Conservation (phyloP, 129 eudicot species). For the Erigeron canadensis region DNA sequence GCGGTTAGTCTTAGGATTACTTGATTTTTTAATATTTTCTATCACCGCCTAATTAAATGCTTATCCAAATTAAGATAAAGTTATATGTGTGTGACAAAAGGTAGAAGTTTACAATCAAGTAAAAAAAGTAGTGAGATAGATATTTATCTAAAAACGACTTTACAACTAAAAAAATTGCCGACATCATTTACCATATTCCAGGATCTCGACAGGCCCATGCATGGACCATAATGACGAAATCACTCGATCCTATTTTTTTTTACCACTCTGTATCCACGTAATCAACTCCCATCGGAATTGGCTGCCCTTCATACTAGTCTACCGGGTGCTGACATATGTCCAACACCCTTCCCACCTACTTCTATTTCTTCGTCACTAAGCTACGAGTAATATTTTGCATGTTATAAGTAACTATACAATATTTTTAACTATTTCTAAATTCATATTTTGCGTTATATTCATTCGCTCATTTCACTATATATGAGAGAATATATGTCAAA, state of each 20-base stretch:
- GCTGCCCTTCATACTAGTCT: conserved; percentile 4
- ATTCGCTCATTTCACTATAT: too few relatives aligned
- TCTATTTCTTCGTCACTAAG: conserved; percentile 35
- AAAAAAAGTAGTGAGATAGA: neutral
- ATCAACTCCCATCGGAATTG: conserved; percentile 8
- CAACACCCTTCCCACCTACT: conserved; percentile 17
- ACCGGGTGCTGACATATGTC: conserved; percentile 33
- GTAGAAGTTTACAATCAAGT: neutral
- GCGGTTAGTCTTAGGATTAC: neutral
- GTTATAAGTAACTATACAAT: too few relatives aligned
- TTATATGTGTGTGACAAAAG: conserved; percentile 9
- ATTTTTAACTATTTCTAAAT: too few relatives aligned
- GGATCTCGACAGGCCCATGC: conserved; percentile 34
- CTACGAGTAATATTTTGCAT: neutral
- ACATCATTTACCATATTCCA: conserved; percentile 33
- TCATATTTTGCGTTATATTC: too few relatives aligned
- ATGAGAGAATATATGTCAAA: too few relatives aligned
- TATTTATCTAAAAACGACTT: conserved; percentile 6
- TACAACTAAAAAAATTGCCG: conserved; percentile 11
- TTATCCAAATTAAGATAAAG: conserved; percentile 18
- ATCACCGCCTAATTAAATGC: conserved; percentile 3
- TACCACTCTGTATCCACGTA: conserved; percentile 29
- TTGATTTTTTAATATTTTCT: neutral
- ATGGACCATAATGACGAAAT: conserved; percentile 27
- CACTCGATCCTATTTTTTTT: neutral